Conservation (phyloP, 2,329 filamentous ascomycete genomes). For the Mariannaea sp. region DNA sequence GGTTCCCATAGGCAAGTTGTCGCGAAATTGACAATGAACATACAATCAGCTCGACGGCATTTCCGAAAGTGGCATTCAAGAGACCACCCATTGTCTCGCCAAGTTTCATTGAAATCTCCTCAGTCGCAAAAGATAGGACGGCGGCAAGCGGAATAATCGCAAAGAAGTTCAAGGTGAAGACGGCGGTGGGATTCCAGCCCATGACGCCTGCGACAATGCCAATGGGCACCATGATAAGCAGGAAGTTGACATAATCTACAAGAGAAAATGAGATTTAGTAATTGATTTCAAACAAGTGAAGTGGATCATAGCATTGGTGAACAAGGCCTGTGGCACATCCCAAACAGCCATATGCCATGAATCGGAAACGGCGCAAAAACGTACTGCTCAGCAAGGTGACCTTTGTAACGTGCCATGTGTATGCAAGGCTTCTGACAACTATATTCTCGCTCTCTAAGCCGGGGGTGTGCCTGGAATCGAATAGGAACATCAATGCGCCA, state of each 20-base stretch:
- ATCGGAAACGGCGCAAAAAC: conserved; percentile 37
- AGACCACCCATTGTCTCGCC: conserved; percentile 76
- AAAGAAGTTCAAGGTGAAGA: conserved; percentile 80
- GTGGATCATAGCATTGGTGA: neutral
- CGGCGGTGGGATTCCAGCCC: conserved; percentile 66
- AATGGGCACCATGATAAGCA: conserved; percentile 74
- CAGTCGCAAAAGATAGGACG: conserved; percentile 76
- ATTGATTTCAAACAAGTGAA: neutral
- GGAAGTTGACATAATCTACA: conserved; percentile 67
- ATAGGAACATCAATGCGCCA: conserved; percentile 48
- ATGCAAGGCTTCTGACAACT: conserved; percentile 52
- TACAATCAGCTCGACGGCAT: conserved; percentile 80
- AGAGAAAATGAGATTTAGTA: conserved; percentile 8
- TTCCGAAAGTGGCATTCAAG: conserved; percentile 78
- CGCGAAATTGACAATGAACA: conserved; percentile 40
- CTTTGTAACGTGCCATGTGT: conserved; percentile 61
- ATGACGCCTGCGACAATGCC: conserved; percentile 70
- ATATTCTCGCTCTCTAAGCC: conserved; percentile 55
- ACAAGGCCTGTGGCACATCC: neutral
- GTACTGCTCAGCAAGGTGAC: conserved; percentile 63
- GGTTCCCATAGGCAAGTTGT: neutral
- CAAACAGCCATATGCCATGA: neutral
- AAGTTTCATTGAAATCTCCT: conserved; percentile 73
- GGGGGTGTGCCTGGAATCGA: conserved; percentile 56
- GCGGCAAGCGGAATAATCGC: conserved; percentile 78